These are phyloP conservation scores for Senna siamea DNA, from an alignment of 306 rosid species.

Conservation along the genomic window DNA sequence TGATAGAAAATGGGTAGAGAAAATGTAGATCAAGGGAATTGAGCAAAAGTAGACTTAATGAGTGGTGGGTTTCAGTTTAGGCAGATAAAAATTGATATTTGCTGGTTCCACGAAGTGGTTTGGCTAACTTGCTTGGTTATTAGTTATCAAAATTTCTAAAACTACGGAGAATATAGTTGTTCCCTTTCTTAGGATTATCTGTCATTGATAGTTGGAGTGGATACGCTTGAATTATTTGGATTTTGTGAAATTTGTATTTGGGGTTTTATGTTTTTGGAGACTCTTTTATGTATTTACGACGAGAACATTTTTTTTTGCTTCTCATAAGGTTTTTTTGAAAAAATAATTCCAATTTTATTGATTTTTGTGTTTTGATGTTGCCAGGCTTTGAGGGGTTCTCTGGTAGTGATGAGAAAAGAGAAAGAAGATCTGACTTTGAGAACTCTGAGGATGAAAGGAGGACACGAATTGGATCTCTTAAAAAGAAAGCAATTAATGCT, in stretches of 20 bases:
- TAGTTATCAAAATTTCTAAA: background rate
- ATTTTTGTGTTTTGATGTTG: conserved; percentile 18
- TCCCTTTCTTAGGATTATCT: background rate
- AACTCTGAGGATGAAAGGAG: conserved; percentile 97
- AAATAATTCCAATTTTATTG: background rate
- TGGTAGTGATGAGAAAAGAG: conserved; percentile 90
- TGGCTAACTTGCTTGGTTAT: background rate
- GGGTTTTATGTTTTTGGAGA: background rate
- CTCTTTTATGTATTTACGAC: background rate
- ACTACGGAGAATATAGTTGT: background rate
- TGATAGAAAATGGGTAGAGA: background rate
- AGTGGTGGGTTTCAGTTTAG: background rate
- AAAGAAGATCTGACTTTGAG: conserved; percentile 91
- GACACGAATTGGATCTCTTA: conserved; percentile 87
- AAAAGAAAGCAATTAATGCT: conserved; percentile 92
- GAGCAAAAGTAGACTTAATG: background rate
- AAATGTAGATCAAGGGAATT: background rate
- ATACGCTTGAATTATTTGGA: background rate
- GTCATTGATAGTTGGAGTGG: background rate
- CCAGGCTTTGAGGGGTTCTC: conserved; percentile 95
- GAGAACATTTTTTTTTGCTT: background rate
- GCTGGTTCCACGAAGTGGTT: background rate
- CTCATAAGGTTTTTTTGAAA: background rate
- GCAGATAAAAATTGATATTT: background rate
- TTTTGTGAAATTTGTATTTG: background rate